A percentile compares a stretch with the other conserved stretches of the same genome.
These are phyloP conservation scores for Penicillium sp. DNA, from an alignment of 2,329 filamentous ascomycete species.

Conservation along the genomic window DNA sequence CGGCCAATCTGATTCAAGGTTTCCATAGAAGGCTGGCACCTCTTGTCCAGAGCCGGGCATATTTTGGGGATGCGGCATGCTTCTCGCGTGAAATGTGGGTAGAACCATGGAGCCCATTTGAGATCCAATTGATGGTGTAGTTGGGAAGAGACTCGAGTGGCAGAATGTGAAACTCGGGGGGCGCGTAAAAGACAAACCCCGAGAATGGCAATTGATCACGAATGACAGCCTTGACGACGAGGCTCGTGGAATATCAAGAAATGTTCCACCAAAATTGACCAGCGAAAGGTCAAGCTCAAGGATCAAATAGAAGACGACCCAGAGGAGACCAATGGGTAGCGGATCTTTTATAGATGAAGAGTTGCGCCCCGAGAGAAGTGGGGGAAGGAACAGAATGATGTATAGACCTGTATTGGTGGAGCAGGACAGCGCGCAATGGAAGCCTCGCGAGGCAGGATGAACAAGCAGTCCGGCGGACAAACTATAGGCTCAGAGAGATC, in stretches of 20 bases:
- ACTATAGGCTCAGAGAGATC: slow-evolving; percentile 32
- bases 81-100: slow-evolving; percentile 12
- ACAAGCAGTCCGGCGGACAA: slow-evolving; percentile 19
- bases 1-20: slow-evolving; percentile 26
- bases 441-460: slow-evolving; percentile 34
- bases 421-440: slow-evolving; percentile 24
- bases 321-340: slow-evolving; percentile 1
- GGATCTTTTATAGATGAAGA: slow-evolving; percentile 18
- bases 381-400: slow-evolving; percentile 16
- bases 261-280: too few relatives aligned
- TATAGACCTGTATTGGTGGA: slow-evolving; percentile 24
- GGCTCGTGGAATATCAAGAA: too few relatives aligned
- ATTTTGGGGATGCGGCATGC: slow-evolving; percentile 27
- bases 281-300: neutral
- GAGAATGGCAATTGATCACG: too few relatives aligned
- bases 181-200: neutral
- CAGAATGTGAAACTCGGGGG: slow-evolving; percentile 24
- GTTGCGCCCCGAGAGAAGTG: slow-evolving; percentile 5
- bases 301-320: neutral
- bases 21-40: slow-evolving; percentile 28
- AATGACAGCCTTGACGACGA: too few relatives aligned
- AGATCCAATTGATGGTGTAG: too few relatives aligned
- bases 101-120: slow-evolving; percentile 25
- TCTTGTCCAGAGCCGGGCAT: slow-evolving; percentile 22
- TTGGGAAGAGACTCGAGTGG: slow-evolving; percentile 15